phyloP scores from a whole-genome alignment of 1,284 basidiomycete species.

The Leccinum subspadiceum region DNA sequence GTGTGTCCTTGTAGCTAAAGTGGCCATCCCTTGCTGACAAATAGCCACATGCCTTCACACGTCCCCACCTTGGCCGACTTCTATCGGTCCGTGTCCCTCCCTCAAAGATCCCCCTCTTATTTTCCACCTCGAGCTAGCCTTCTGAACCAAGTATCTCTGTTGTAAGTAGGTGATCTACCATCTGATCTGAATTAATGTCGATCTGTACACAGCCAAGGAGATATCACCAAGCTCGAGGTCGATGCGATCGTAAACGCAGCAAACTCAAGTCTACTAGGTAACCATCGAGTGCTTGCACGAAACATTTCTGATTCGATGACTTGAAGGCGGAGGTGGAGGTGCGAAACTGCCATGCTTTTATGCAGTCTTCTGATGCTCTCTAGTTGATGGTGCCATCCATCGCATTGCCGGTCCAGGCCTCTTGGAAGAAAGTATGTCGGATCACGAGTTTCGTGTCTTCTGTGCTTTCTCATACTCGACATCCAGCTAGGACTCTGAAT shows the following conservation, averaged over 20 bases:
- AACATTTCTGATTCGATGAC: neutral
- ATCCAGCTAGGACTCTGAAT: slow-evolving; percentile 58
- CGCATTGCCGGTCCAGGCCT: slow-evolving; percentile 76
- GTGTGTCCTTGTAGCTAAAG: slow-evolving; percentile 20
- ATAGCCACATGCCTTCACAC: slow-evolving; percentile 34
- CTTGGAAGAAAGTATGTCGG: slow-evolving; percentile 16
- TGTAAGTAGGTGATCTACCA: slow-evolving; percentile 42
- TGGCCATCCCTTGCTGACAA: slow-evolving; percentile 6
- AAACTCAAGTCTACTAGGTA: slow-evolving; percentile 73
- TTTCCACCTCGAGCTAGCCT: slow-evolving; percentile 36
- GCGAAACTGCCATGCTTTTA: slow-evolving; percentile 17
- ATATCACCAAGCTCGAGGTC: slow-evolving; percentile 71
- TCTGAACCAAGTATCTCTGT: slow-evolving; percentile 58
- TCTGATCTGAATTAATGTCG: neutral
- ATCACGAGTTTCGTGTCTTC: neutral
- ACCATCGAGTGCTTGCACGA: neutral
- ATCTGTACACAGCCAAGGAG: slow-evolving; percentile 51
- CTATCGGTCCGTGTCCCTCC: slow-evolving; percentile 42
- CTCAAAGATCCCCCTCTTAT: slow-evolving; percentile 17
- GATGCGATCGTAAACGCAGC: slow-evolving; percentile 90
- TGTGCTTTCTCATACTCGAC: slow-evolving; percentile 6
- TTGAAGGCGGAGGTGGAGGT: slow-evolving; percentile 70
- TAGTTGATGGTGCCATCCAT: slow-evolving; percentile 88
- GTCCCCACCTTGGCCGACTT: slow-evolving; percentile 54
- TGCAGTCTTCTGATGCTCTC: slow-evolving; percentile 1